phyloP scores from a whole-genome alignment of 441 rosid genomes.

The Melastoma candidum region DNA sequence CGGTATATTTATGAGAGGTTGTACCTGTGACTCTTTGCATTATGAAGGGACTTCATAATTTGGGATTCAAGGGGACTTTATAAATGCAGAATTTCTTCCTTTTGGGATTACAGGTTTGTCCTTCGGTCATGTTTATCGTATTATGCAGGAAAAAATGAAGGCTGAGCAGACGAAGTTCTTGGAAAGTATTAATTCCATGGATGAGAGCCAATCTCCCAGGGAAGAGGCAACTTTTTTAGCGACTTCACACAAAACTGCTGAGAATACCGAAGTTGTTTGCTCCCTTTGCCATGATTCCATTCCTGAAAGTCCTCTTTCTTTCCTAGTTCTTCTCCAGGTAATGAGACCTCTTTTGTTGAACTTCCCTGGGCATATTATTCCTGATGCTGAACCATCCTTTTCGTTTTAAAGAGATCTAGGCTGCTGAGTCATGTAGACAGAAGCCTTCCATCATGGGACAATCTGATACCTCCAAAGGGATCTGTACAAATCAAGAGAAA shows the following conservation, averaged over 20 bases:
- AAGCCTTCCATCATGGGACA: slow-evolving; percentile 72
- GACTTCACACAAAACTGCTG: slow-evolving; percentile 29
- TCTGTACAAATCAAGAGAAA: slow-evolving; percentile 19
- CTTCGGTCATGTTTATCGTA: slow-evolving; percentile 1
- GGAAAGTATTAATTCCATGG: slow-evolving; percentile 47
- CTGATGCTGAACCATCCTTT: background rate
- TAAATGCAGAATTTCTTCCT: too few species aligned
- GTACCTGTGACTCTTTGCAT: too few species aligned
- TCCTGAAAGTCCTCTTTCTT: slow-evolving; percentile 69
- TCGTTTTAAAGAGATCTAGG: slow-evolving; percentile 67
- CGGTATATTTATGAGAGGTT: too few species aligned
- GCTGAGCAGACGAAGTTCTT: slow-evolving; percentile 93
- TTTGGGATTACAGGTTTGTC: too few species aligned
- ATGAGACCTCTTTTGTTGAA: slow-evolving; percentile 16
- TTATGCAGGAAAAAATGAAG: slow-evolving; percentile 90
- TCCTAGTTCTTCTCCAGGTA: slow-evolving; percentile 90
- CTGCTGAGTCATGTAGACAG: slow-evolving; percentile 70
- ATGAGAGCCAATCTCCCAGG: slow-evolving; percentile 37
- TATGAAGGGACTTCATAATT: too few species aligned
- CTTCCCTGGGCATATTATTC: slow-evolving; percentile 1
- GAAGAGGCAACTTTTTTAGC: slow-evolving; percentile 37
- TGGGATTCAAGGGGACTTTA: too few species aligned
- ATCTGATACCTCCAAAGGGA: slow-evolving; percentile 29
- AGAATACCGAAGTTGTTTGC: slow-evolving; percentile 54
- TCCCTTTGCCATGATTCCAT: slow-evolving; percentile 85